phyloP scores from a whole-genome alignment of 352 stramenopile genomes.

The Globisporangium nagaii region DNA sequence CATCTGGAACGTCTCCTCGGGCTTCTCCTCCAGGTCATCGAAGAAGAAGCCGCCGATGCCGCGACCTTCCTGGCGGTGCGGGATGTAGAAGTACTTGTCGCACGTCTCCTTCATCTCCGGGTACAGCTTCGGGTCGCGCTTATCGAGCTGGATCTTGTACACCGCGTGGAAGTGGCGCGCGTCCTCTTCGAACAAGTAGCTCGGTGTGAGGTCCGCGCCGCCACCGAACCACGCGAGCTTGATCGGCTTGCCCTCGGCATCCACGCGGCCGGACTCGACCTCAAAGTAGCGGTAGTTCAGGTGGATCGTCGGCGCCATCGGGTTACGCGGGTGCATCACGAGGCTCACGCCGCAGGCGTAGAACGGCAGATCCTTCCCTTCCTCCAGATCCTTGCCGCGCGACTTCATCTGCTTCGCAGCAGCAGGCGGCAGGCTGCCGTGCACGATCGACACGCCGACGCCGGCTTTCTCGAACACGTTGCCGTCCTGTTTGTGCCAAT shows the following conservation, averaged over 20 bases:
- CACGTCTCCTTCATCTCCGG: slow-evolving; percentile 95
- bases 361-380: slow-evolving; percentile 88
- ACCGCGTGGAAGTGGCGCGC: slow-evolving; percentile 97
- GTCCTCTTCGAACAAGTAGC: slow-evolving; percentile 95
- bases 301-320: slow-evolving; percentile 95
- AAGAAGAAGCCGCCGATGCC: slow-evolving; percentile 99
- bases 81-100: slow-evolving; percentile 98
- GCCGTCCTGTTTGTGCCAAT: slow-evolving; percentile 87
- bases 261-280: slow-evolving; percentile 72
- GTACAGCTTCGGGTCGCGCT: slow-evolving; percentile 91
- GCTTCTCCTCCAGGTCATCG: slow-evolving; percentile 95
- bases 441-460: slow-evolving; percentile 96
- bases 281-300: slow-evolving; percentile 99
- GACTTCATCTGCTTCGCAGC: slow-evolving; percentile 78
- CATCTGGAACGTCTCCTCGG: slow-evolving; percentile 85
- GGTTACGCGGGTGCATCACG: slow-evolving; percentile 96
- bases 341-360: slow-evolving; percentile 94
- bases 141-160: slow-evolving; percentile 93
- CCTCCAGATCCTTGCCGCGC: slow-evolving; percentile 67
- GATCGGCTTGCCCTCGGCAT: slow-evolving; percentile 76
- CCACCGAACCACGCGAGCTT: slow-evolving; percentile 94
- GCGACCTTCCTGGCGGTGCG: slow-evolving; percentile 93
- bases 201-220: slow-evolving; percentile 96
- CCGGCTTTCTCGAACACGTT: slow-evolving; percentile 98
- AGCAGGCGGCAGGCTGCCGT: slow-evolving; percentile 91